These are phyloP conservation scores for Ustilago tritici DNA, from an alignment of 1,284 basidiomycete species.

Conservation along the genomic window DNA sequence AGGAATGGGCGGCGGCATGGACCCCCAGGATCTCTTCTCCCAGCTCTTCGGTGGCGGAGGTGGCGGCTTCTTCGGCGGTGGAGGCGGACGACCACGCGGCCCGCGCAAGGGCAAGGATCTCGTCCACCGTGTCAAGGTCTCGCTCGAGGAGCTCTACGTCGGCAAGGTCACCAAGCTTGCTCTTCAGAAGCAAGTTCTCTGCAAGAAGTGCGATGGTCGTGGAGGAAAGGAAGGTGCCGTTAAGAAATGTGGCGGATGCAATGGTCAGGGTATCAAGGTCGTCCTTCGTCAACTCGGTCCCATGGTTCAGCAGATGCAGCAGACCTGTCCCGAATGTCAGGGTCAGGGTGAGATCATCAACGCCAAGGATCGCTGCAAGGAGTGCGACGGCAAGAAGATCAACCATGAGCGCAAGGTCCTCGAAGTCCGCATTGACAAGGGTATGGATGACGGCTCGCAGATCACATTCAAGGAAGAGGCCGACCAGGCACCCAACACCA, in stretches of 20 bases:
- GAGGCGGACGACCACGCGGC: slow-evolving; percentile 77
- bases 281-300: slow-evolving; percentile 96
- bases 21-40: slow-evolving; percentile 96
- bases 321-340: slow-evolving; percentile 90
- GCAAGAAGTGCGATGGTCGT: slow-evolving; percentile 91
- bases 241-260: slow-evolving; percentile 81
- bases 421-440: slow-evolving; percentile 99
- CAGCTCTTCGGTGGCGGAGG: slow-evolving; percentile 88
- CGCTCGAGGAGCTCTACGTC: slow-evolving; percentile 97
- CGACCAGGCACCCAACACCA: slow-evolving; percentile 90
- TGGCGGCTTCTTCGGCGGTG: slow-evolving; percentile 74
- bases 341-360: slow-evolving; percentile 95
- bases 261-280: slow-evolving; percentile 90
- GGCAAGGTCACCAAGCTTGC: slow-evolving; percentile 98
- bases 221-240: slow-evolving; percentile 98
- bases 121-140: slow-evolving; percentile 93
- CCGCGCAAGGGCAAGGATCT: slow-evolving; percentile 98
- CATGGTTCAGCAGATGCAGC: slow-evolving; percentile 99
- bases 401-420: slow-evolving; percentile 95
- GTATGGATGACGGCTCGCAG: slow-evolving; percentile 97
- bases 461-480: slow-evolving; percentile 95
- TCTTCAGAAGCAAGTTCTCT: slow-evolving; percentile 94
- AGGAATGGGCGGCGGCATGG: slow-evolving; percentile 85
- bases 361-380: slow-evolving; percentile 90
- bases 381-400: slow-evolving; percentile 96